Base-by-base conservation (phyloP, 495 filamentous ascomycete genomes). In the Podospora pseudopauciseta region DNA sequence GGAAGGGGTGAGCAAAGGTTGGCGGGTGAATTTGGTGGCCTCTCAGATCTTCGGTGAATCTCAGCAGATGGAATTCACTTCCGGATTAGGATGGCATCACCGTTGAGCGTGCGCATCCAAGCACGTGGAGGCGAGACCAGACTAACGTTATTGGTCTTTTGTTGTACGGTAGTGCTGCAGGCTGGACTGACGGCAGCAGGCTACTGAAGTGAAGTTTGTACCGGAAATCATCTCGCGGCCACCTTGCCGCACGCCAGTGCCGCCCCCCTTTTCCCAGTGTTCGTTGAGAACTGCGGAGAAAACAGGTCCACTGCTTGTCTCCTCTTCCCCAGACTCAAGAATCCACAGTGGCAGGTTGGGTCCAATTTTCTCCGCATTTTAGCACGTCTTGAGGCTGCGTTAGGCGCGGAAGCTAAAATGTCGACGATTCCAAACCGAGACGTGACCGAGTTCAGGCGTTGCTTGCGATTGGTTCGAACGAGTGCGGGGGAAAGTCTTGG, bases 391-490 rank as follows among this genome's bases (percentile, higher is more conserved):
- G 55, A n/a, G 9, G n/a, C 5, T 58, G 55, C 23, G n/a, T 19
- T 20, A 19, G 55, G 11, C n/a, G 55, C 23, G 55, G 55, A 58
- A 58, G 23, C 55, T 26, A 58, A 19, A 20, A 4, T 11, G 55
- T 19, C 54, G 54, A n/a, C 30, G 30, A 32, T 9, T 6, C 15
- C 23, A 11, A 69, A 49, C 58, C 67, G 67, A 66, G 55, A 58
- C 5, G 23, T 20, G 19, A 19, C 67, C 67, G 58, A 65, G 67
- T 69, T 69, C 63, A 55, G 67, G 67, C 44, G 7, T 56, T 65
- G 11, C 63, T 69, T 69, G 67, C 67, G 67, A 69, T 69, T 69
- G 67, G 67, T 18, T 49, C 20, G 28, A 2, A 19, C n/a, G 11
- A 30, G 28, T 18, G 39, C 39, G 53, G 23, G 27, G 54, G 49